Conservation (phyloP, 345 rosid genomes). For the Citrus trifoliata region DNA sequence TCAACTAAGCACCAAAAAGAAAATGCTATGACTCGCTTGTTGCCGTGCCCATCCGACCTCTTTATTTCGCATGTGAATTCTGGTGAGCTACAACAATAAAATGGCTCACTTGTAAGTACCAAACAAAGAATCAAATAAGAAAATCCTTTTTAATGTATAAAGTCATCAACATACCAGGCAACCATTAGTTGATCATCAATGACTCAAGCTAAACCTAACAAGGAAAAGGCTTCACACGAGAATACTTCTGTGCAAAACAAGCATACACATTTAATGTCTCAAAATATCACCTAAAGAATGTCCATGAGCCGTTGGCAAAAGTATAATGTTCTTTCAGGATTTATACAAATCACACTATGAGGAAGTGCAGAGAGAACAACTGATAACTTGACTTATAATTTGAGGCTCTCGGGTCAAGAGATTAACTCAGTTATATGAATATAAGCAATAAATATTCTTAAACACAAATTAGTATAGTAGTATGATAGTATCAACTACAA, state of each 20-base stretch:
- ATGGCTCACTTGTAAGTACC: not conserved
- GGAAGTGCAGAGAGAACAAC: not conserved
- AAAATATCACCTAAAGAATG: not conserved
- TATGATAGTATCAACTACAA: not conserved
- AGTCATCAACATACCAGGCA: not conserved
- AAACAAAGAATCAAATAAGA: not conserved
- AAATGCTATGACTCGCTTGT: constrained; percentile 36
- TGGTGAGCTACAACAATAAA: constrained; percentile 39
- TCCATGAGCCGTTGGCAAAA: not conserved
- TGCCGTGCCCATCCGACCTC: constrained; percentile 69
- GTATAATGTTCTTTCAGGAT: not conserved
- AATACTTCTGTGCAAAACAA: not conserved
- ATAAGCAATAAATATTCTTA: not conserved
- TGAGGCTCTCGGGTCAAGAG: not conserved
- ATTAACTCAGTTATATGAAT: not conserved
- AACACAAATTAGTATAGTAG: not conserved
- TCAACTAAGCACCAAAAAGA: not conserved
- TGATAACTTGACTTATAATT: not conserved
- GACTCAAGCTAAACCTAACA: not conserved
- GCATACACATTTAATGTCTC: not conserved
- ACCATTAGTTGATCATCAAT: not conserved
- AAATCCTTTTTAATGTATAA: not conserved
- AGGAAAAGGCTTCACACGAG: not conserved
- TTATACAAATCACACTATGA: not conserved
- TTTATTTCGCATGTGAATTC: constrained; percentile 52